phyloP scores from a whole-genome alignment of 2,329 filamentous ascomycete species.

The Apiospora phragmitis region DNA sequence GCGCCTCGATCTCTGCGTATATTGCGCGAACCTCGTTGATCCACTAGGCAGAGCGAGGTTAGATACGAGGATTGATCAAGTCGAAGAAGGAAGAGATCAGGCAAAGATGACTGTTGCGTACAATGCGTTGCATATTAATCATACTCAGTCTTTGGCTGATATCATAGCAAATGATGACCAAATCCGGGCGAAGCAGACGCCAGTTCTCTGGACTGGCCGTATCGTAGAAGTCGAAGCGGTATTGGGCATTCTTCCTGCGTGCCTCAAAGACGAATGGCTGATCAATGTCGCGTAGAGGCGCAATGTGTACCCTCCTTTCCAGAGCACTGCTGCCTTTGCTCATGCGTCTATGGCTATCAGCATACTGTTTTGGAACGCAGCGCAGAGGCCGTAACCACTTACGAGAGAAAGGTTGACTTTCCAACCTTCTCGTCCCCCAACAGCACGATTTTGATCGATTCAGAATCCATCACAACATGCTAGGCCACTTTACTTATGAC shows the following conservation, averaged over 20 bases:
- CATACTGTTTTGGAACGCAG: background rate
- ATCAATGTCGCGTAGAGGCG: constrained; percentile 56
- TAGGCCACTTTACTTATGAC: background rate
- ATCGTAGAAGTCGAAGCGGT: constrained; percentile 61
- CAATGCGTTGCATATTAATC: constrained; percentile 57
- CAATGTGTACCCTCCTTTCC: constrained; percentile 42
- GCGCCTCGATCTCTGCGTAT: constrained; percentile 45
- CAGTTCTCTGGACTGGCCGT: constrained; percentile 60
- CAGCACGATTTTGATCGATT: constrained; percentile 54
- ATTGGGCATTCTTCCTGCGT: constrained; percentile 44
- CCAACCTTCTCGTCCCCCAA: constrained; percentile 61
- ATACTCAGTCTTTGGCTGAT: constrained; percentile 59
- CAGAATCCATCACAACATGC: constrained; percentile 43
- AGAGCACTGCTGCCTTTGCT: constrained; percentile 43
- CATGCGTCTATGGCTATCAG: constrained; percentile 45
- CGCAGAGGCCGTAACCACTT: constrained; percentile 29
- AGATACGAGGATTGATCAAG: background rate
- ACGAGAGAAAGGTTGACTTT: constrained; percentile 65
- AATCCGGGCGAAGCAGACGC: constrained; percentile 57
- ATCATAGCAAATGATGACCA: constrained; percentile 62
- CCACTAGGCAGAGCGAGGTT: constrained; percentile 45
- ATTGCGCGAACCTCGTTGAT: constrained; percentile 51
- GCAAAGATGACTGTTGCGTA: constrained; percentile 34
- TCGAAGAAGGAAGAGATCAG: background rate
- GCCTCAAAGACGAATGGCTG: constrained; percentile 63